A percentile compares a stretch with the other conserved stretches of the same genome.
Conservation (phyloP, 2,329 filamentous ascomycete species). For the Leptographium procerum region DNA sequence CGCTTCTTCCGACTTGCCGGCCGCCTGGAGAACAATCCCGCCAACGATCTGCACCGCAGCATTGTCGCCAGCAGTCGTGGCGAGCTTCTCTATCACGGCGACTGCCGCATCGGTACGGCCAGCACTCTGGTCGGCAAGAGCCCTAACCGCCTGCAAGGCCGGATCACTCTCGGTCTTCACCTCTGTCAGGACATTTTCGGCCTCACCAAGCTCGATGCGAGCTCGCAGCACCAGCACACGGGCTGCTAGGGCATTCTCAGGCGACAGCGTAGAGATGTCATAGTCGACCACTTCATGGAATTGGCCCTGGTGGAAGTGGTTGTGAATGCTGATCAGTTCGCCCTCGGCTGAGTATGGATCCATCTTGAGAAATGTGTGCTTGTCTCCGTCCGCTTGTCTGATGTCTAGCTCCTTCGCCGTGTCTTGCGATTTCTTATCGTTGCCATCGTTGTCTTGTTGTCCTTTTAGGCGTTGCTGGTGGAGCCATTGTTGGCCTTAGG, state of each 20-base stretch:
- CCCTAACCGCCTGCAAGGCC: conserved; percentile 65
- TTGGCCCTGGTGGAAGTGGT: conserved; percentile 67
- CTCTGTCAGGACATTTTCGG: conserved; percentile 59
- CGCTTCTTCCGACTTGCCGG: conserved; percentile 76
- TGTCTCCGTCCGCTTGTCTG: background rate
- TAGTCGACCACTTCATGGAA: conserved; percentile 80
- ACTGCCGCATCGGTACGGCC: conserved; percentile 54
- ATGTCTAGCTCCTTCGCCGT: background rate
- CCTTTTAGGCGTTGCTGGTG: background rate
- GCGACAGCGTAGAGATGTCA: conserved; percentile 66
- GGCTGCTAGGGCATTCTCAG: conserved; percentile 65
- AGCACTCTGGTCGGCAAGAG: conserved; percentile 56
- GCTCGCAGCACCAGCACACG: conserved; percentile 72
- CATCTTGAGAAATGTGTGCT: conserved; percentile 22
- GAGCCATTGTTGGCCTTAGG: no score
- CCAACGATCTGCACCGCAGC: conserved; percentile 68
- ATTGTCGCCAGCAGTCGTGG: conserved; percentile 58
- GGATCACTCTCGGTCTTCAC: conserved; percentile 52
- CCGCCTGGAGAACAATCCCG: conserved; percentile 71
- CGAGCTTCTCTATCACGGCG: conserved; percentile 53
- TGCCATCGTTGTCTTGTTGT: background rate
- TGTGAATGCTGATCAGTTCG: conserved; percentile 62
- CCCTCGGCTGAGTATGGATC: conserved; percentile 61
- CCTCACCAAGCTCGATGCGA: conserved; percentile 70
- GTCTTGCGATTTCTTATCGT: background rate